phyloP scores from a whole-genome alignment of 176 grass and related monocot genomes.

The Thinopyrum elongatum region DNA sequence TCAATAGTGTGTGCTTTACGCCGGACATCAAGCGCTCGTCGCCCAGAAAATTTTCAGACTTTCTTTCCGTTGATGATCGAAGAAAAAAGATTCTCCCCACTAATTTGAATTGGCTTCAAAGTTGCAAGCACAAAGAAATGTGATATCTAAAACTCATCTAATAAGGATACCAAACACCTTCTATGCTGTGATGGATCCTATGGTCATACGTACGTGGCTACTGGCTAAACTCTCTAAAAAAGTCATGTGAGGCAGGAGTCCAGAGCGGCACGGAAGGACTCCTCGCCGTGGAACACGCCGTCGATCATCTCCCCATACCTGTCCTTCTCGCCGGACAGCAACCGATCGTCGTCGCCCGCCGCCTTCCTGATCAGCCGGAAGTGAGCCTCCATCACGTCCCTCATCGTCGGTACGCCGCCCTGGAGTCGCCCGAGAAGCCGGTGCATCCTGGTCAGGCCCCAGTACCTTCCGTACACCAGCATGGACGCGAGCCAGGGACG shows the following conservation, averaged over 20 bases:
- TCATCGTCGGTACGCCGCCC: background rate
- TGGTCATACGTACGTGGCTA: too few species aligned
- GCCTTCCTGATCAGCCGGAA: background rate
- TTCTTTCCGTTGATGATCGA: too few species aligned
- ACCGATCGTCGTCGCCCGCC: background rate
- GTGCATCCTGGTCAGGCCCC: conserved; percentile 2
- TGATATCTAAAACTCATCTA: too few species aligned
- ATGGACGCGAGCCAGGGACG: background rate
- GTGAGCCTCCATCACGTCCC: background rate
- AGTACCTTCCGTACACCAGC: background rate
- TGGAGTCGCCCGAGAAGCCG: background rate
- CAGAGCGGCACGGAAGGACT: background rate
- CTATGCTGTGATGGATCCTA: too few species aligned
- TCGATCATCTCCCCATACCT: background rate
- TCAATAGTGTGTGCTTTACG: background rate
- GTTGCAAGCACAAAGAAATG: too few species aligned
- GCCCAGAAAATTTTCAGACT: too few species aligned
- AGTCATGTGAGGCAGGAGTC: background rate
- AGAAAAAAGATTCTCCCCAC: too few species aligned
- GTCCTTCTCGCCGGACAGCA: background rate
- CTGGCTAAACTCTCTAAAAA: background rate
- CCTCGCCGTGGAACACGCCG: background rate
- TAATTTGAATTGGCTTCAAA: too few species aligned
- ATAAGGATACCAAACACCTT: too few species aligned
- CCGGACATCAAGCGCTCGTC: background rate